These are phyloP conservation scores for Fusarium succisae DNA, from an alignment of 2,329 filamentous ascomycete species.

Conservation along the genomic window DNA sequence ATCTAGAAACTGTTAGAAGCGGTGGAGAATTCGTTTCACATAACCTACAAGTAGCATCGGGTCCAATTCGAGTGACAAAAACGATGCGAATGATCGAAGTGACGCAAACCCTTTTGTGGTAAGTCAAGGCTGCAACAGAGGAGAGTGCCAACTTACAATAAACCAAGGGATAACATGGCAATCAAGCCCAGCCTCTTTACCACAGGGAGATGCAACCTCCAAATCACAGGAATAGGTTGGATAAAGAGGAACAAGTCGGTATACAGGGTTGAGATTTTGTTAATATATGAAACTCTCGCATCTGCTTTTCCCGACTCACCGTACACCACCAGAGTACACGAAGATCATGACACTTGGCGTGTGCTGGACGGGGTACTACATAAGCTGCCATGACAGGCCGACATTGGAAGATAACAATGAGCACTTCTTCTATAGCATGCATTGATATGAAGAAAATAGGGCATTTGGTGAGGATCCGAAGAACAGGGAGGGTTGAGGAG, in stretches of 20 bases:
- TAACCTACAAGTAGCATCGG: conserved; percentile 40
- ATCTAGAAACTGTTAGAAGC: conserved; percentile 17
- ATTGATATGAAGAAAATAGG: conserved; percentile 42
- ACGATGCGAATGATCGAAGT: conserved; percentile 43
- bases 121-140: not conserved
- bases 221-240: conserved; percentile 51
- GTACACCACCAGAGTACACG: conserved; percentile 47
- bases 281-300: not conserved
- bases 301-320: conserved; percentile 28
- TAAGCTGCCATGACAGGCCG: conserved; percentile 43
- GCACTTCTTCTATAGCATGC: conserved; percentile 45
- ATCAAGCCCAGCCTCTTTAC: conserved; percentile 43
- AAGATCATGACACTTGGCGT: conserved; percentile 42
- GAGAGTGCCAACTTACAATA: conserved; percentile 28
- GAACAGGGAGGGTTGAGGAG: conserved; percentile 42
- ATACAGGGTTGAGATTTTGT: conserved; percentile 22
- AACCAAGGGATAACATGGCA: conserved; percentile 43
- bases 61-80: conserved; percentile 38
- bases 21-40: not conserved
- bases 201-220: conserved; percentile 47
- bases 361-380: conserved; percentile 18
- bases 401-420: conserved; percentile 44
- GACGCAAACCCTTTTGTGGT: conserved; percentile 33
- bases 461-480: conserved; percentile 43
- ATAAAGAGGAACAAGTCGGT: conserved; percentile 51